phyloP scores from a whole-genome alignment of 2,329 filamentous ascomycete species.

The Rhinocladiella similis region DNA sequence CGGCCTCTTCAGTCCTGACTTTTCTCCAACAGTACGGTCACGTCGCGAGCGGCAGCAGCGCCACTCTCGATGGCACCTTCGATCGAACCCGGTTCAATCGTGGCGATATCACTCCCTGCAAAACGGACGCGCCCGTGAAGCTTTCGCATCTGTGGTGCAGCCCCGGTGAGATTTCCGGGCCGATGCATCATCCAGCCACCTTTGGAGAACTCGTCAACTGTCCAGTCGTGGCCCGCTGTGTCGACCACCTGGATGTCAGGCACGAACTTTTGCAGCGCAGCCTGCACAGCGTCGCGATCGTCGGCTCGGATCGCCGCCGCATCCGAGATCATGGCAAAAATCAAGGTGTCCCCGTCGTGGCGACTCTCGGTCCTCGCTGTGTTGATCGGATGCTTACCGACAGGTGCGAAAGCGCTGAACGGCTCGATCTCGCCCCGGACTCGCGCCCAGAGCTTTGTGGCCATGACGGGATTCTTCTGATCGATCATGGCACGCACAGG shows the following conservation, averaged over 20 bases:
- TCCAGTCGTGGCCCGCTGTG: slow-evolving; percentile 20
- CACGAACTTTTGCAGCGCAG: background rate
- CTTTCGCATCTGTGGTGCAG: slow-evolving; percentile 9
- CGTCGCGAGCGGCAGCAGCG: slow-evolving; percentile 19
- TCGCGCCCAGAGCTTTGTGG: slow-evolving; percentile 19
- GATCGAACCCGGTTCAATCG: slow-evolving; percentile 18
- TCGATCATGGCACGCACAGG: slow-evolving; percentile 4
- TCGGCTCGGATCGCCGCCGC: slow-evolving; percentile 9
- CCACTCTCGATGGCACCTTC: slow-evolving; percentile 23
- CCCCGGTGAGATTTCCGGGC: slow-evolving; percentile 18
- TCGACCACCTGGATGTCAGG: slow-evolving; percentile 14
- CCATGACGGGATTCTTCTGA: slow-evolving; percentile 16
- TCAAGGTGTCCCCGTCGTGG: slow-evolving; percentile 16
- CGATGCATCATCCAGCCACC: slow-evolving; percentile 20
- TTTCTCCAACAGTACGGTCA: background rate
- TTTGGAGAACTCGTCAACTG: slow-evolving; percentile 19
- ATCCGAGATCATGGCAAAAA: slow-evolving; percentile 22
- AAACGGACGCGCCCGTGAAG: slow-evolving; percentile 21
- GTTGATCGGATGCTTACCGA: slow-evolving; percentile 18
- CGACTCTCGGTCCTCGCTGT: slow-evolving; percentile 11
- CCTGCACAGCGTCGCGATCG: slow-evolving; percentile 10
- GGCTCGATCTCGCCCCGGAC: slow-evolving; percentile 17
- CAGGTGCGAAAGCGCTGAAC: slow-evolving; percentile 13
- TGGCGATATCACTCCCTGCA: slow-evolving; percentile 22
- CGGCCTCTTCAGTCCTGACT: background rate